These are phyloP conservation scores for Lactarius akahatsu DNA, from an alignment of 768 basidiomycete species.

Conservation along the genomic window DNA sequence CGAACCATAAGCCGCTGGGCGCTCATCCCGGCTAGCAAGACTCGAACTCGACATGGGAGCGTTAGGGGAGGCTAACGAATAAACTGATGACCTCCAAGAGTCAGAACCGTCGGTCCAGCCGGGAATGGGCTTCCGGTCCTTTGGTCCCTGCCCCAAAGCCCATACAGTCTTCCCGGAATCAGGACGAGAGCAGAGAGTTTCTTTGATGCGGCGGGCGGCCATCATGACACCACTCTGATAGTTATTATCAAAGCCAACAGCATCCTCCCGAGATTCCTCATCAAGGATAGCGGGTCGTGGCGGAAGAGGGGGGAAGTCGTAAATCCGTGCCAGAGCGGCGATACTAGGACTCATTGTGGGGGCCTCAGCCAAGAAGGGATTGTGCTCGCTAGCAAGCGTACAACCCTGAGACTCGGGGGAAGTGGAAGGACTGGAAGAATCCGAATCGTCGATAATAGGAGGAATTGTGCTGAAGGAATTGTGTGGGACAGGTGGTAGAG, in stretches of 20 bases:
- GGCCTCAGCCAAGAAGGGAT: slow-evolving; percentile 28
- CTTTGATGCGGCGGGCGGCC: slow-evolving; percentile 57
- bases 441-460: slow-evolving; percentile 35
- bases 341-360: slow-evolving; percentile 32
- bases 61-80: slow-evolving; percentile 49
- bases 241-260: slow-evolving; percentile 35
- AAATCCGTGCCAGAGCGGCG: slow-evolving; percentile 41
- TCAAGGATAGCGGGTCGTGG: slow-evolving; percentile 48
- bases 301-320: slow-evolving; percentile 54
- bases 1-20: slow-evolving; percentile 43
- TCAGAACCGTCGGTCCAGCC: slow-evolving; percentile 70
- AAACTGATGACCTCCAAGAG: slow-evolving; percentile 66
- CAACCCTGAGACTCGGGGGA: slow-evolving; percentile 29
- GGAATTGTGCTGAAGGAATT: slow-evolving; percentile 37
- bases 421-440: slow-evolving; percentile 32
- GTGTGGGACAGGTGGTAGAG: slow-evolving; percentile 43
- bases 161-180: slow-evolving; percentile 33
- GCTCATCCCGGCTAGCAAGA: slow-evolving; percentile 36
- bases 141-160: slow-evolving; percentile 29
- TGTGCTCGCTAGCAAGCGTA: slow-evolving; percentile 23
- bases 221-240: slow-evolving; percentile 68
- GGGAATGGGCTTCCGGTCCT: slow-evolving; percentile 47
- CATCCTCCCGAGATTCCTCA: slow-evolving; percentile 31
- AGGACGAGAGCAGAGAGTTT: slow-evolving; percentile 45
- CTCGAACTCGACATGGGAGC: slow-evolving; percentile 26